These are phyloP conservation scores for Mucor ambiguus DNA, from an alignment of 371 early-diverging fungal species.

Conservation along the genomic window DNA sequence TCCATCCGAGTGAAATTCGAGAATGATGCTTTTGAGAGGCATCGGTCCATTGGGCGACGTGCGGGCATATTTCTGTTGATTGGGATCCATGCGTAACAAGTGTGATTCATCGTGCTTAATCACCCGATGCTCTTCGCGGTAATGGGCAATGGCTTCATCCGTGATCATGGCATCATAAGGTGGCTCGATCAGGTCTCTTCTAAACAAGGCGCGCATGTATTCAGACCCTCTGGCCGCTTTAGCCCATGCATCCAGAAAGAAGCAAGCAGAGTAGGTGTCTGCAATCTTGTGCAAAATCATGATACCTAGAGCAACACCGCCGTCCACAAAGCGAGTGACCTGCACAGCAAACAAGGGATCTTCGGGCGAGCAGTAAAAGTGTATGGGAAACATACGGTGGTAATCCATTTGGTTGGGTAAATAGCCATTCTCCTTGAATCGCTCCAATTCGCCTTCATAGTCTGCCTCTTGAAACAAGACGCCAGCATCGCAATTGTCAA, in stretches of 20 bases:
- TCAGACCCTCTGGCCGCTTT: slow-evolving; percentile 26
- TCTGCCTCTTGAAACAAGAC: slow-evolving; percentile 43
- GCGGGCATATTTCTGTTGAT: slow-evolving; percentile 30
- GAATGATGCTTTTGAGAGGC: slow-evolving; percentile 38
- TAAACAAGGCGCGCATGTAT: slow-evolving; percentile 22
- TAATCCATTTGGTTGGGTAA: slow-evolving; percentile 43
- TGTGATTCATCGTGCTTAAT: slow-evolving; percentile 2
- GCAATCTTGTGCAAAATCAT: slow-evolving; percentile 47
- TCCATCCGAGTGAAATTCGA: slow-evolving; percentile 39
- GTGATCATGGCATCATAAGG: slow-evolving; percentile 27
- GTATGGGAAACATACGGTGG: slow-evolving; percentile 46
- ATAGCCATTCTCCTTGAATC: slow-evolving; percentile 32
- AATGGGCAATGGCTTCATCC: slow-evolving; percentile 34
- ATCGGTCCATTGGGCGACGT: slow-evolving; percentile 36
- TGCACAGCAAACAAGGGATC: slow-evolving; percentile 42
- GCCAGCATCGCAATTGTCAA: slow-evolving; percentile 38
- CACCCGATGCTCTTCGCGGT: slow-evolving; percentile 37
- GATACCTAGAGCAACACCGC: slow-evolving; percentile 40
- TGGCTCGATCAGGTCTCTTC: slow-evolving; percentile 25
- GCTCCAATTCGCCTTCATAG: slow-evolving; percentile 26
- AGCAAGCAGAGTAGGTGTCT: slow-evolving; percentile 35
- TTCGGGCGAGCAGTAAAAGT: slow-evolving; percentile 35
- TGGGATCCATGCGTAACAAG: slow-evolving; percentile 21
- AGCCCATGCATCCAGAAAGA: slow-evolving; percentile 45
- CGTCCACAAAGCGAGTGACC: slow-evolving; percentile 39